Base-by-base conservation (phyloP, 441 rosid species). In the Viola pubescens region DNA sequence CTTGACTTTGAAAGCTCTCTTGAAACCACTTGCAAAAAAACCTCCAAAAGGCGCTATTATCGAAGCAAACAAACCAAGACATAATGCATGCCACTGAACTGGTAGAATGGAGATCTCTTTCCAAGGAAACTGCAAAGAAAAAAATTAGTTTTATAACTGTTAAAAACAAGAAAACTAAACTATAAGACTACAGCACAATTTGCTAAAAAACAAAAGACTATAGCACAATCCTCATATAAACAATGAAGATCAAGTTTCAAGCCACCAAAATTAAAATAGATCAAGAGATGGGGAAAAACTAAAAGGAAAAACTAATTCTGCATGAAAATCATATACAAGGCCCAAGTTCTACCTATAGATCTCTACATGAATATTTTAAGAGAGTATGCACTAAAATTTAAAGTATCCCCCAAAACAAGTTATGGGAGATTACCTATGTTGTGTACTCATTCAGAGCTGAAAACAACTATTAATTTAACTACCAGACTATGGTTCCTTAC, bases 1-100 rank as follows among this genome's bases (percentile, higher is more conserved):
- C 96, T 91, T 91, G 74, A 88, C 59, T 75, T 88, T 84, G 60
- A 90, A 90, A 72, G 97, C 97, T 81, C 97, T 80, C 66, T 91
- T 91, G 56, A 88, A 88, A 66, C 97, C 97, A 62, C 96, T 91
- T 3, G 97, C 97, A 26, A 91, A 91, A 73, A 91, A 91, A 46
- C 97, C 97, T 63, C 97, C 94, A 58, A 91, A 91, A 64, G 97
- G 97, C n/a, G 97, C 97, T 76, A 91, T 91, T 47, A 91, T 84
- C 53, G 97, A 91, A 43, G 97, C 94, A 64, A 91, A 91, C 76
- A 91, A 70, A 59, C 96, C 96, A 69, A 88, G 81, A 59, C 81
- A 86, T 37, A 91, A 52, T 56, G 90, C 96, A 76, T 91, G 96
- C 97, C 90, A 84, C 16, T 91, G 96, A 61, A 86, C 97, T 26